phyloP scores from a whole-genome alignment of 75 land plant species.

The Cryptomeria japonica region DNA sequence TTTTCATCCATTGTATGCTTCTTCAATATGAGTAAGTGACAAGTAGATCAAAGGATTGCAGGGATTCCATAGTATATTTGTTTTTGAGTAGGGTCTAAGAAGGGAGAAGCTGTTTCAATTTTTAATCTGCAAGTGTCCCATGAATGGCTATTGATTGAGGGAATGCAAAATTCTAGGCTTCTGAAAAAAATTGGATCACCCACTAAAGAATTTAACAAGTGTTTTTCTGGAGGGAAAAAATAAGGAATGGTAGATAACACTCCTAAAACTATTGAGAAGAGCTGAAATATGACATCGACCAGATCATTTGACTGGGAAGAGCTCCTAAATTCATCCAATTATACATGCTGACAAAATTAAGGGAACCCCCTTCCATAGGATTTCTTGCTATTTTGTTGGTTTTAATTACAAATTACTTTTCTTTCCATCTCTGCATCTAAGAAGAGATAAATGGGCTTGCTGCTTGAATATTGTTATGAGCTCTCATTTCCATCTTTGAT shows the following conservation, averaged over 20 bases:
- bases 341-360: not conserved
- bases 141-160: not conserved
- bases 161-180: not conserved
- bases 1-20: constrained; percentile 69
- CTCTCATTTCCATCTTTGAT: not conserved
- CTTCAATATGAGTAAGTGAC: constrained; percentile 63
- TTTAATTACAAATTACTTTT: not conserved
- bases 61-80: not conserved
- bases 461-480: not conserved
- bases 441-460: not conserved
- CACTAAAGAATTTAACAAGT: not conserved
- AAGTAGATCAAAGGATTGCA: not conserved
- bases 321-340: not conserved
- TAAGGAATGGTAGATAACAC: not conserved
- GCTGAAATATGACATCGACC: not conserved
- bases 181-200: not conserved
- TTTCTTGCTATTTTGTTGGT: not conserved
- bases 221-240: not conserved
- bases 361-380: not conserved
- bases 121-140: not conserved
- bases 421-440: not conserved
- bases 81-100: not conserved
- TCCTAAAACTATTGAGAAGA: not conserved
- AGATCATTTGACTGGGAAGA: not conserved
- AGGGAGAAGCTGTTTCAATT: not conserved